Percentiles rank a stretch among this genome's conserved stretches.
phyloP scores from a whole-genome alignment of 176 grass and related monocot species.

The Chloris gayana region DNA sequence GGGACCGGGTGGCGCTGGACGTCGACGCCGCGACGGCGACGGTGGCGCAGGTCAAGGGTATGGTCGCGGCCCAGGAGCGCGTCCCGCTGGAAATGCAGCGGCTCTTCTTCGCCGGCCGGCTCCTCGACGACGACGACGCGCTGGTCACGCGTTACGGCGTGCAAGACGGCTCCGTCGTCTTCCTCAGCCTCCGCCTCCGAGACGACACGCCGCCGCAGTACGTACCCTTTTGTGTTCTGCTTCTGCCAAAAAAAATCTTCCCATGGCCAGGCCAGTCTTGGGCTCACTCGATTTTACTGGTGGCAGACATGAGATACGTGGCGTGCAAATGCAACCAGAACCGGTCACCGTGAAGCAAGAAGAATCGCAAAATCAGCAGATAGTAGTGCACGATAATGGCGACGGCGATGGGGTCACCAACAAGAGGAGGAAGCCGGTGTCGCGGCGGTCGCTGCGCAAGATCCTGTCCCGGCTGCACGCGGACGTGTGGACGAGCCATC shows the following conservation, averaged over 20 bases:
- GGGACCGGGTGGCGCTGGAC: slow-evolving; percentile 50
- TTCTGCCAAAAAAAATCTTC: too few relatives aligned
- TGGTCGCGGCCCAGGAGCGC: slow-evolving; percentile 43
- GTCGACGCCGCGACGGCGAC: slow-evolving; percentile 23
- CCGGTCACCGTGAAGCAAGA: not conserved
- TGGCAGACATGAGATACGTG: slow-evolving; percentile 28
- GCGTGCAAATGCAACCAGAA: not conserved
- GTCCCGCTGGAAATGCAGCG: slow-evolving; percentile 34
- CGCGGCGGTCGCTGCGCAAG: slow-evolving; percentile 47
- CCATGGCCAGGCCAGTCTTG: not conserved
- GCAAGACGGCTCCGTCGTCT: slow-evolving; percentile 40
- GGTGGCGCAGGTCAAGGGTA: slow-evolving; percentile 46
- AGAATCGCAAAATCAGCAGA: not conserved
- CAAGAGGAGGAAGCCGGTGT: slow-evolving; percentile 38
- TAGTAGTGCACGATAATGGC: not conserved
- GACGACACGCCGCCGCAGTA: slow-evolving; percentile 11
- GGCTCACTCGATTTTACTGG: not conserved
- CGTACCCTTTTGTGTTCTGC: not conserved
- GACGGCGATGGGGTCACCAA: not conserved
- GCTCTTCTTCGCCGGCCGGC: slow-evolving; percentile 49
- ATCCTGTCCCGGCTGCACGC: slow-evolving; percentile 50
- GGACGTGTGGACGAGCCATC: slow-evolving; percentile 46
- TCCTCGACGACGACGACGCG: slow-evolving; percentile 38
- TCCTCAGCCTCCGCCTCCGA: slow-evolving; percentile 49
- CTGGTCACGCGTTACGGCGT: slow-evolving; percentile 42